Percentiles rank a stretch among this genome's conserved stretches.
These are phyloP conservation scores for Leccinum pachyderme DNA, from an alignment of 1,284 basidiomycete species.

Conservation along the genomic window DNA sequence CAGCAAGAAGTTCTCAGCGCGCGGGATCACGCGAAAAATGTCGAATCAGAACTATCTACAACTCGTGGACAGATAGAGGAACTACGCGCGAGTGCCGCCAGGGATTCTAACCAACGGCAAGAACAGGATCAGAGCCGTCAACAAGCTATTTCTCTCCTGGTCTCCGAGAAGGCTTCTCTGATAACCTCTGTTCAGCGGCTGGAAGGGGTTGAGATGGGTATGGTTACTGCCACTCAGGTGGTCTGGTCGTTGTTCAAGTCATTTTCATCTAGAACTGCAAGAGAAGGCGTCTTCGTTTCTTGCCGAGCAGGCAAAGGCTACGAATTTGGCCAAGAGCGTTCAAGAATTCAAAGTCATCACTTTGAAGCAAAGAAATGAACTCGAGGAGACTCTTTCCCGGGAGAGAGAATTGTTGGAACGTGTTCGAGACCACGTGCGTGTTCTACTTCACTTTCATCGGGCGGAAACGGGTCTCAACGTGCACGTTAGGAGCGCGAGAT, in stretches of 20 bases:
- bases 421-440: conserved; percentile 58
- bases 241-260: neutral
- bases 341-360: conserved; percentile 41
- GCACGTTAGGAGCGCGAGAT: conserved; percentile 64
- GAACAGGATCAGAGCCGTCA: conserved; percentile 51
- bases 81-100: conserved; percentile 14
- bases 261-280: conserved; percentile 42
- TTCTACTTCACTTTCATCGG: neutral
- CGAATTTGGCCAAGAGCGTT: conserved; percentile 42
- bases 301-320: conserved; percentile 41
- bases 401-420: conserved; percentile 59
- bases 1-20: conserved; percentile 12
- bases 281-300: conserved; percentile 44
- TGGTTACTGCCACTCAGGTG: conserved; percentile 4
- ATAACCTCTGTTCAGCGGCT: conserved; percentile 51
- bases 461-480: neutral
- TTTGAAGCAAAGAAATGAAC: conserved; percentile 39
- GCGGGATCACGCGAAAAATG: conserved; percentile 8
- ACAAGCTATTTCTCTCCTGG: conserved; percentile 63
- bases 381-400: conserved; percentile 36
- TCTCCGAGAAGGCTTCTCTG: conserved; percentile 67
- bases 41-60: conserved; percentile 25
- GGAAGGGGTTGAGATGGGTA: conserved; percentile 52
- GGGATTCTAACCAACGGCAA: conserved; percentile 20
- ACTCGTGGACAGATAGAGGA: conserved; percentile 22